phyloP scores from a whole-genome alignment of 2,329 filamentous ascomycete genomes.

The Botrytis tulipae region DNA sequence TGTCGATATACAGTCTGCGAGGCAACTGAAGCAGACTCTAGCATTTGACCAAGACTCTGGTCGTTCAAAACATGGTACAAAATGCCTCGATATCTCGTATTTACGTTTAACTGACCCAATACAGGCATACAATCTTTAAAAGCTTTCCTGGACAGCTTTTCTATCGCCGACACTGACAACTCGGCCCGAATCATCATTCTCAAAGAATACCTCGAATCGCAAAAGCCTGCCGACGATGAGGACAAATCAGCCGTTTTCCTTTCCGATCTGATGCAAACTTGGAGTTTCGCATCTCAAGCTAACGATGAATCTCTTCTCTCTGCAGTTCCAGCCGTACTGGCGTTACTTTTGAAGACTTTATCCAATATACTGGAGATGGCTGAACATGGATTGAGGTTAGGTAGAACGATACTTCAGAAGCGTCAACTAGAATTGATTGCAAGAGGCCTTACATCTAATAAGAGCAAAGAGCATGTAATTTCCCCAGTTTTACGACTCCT shows the following conservation, averaged over 20 bases:
- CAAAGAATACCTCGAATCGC: slow-evolving; percentile 63
- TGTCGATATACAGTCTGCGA: slow-evolving; percentile 59
- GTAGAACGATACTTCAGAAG: slow-evolving; percentile 77
- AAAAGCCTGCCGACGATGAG: slow-evolving; percentile 49
- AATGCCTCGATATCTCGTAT: not conserved
- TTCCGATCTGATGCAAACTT: slow-evolving; percentile 79
- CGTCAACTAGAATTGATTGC: slow-evolving; percentile 78
- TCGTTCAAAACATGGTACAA: slow-evolving; percentile 63
- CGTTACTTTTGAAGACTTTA: slow-evolving; percentile 75
- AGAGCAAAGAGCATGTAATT: slow-evolving; percentile 82
- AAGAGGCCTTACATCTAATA: slow-evolving; percentile 74
- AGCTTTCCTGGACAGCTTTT: slow-evolving; percentile 65
- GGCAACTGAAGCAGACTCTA: slow-evolving; percentile 67
- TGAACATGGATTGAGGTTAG: slow-evolving; percentile 72
- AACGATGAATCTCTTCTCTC: slow-evolving; percentile 81
- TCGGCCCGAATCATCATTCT: slow-evolving; percentile 57
- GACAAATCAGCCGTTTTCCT: slow-evolving; percentile 65
- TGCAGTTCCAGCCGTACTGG: slow-evolving; percentile 75
- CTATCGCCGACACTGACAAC: slow-evolving; percentile 50
- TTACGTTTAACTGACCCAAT: slow-evolving; percentile 1
- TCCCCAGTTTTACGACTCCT: slow-evolving; percentile 84
- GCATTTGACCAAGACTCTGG: slow-evolving; percentile 68
- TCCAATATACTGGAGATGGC: slow-evolving; percentile 72
- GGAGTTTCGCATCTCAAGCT: slow-evolving; percentile 77
- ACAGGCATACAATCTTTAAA: slow-evolving; percentile 68